Percentiles rank a stretch among this genome's conserved stretches.
These are phyloP conservation scores for Aspergillus sp. DNA, from an alignment of 2,329 filamentous ascomycete genomes.

Conservation along the genomic window DNA sequence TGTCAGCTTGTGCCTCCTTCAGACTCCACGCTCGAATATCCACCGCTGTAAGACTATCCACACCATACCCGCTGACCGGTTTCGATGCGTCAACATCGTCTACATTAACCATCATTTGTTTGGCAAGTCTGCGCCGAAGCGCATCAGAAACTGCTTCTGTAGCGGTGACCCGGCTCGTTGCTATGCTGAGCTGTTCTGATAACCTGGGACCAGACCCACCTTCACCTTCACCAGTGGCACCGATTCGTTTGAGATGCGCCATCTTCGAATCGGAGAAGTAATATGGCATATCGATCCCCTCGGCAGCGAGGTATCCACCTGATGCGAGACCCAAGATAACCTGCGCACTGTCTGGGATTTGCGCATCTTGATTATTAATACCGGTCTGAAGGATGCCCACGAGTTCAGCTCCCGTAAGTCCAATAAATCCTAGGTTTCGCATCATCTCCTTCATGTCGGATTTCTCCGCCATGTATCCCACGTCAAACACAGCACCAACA, in stretches of 20 bases:
- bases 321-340: background rate
- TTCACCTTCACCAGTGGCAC: background rate
- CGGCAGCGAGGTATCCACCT: background rate
- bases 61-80: slow-evolving; percentile 1
- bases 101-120: background rate
- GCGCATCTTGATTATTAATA: background rate
- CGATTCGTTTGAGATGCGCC: background rate
- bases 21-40: slow-evolving; percentile 1
- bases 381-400: background rate
- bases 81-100: slow-evolving; percentile 1
- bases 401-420: background rate
- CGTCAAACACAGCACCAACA: background rate
- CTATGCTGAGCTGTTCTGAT: background rate
- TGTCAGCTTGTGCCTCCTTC: background rate
- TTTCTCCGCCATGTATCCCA: background rate
- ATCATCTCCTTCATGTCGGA: background rate
- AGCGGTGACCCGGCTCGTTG: background rate
- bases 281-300: background rate
- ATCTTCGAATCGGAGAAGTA: background rate
- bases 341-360: background rate
- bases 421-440: background rate
- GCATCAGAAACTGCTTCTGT: background rate
- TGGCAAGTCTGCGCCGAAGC: background rate
- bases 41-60: slow-evolving; percentile 1
- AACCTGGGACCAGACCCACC: background rate